Percentiles rank a stretch among this genome's conserved stretches.
These are phyloP conservation scores for Abelmoschus esculentus DNA, from an alignment of 345 rosid genomes.

Conservation along the genomic window DNA sequence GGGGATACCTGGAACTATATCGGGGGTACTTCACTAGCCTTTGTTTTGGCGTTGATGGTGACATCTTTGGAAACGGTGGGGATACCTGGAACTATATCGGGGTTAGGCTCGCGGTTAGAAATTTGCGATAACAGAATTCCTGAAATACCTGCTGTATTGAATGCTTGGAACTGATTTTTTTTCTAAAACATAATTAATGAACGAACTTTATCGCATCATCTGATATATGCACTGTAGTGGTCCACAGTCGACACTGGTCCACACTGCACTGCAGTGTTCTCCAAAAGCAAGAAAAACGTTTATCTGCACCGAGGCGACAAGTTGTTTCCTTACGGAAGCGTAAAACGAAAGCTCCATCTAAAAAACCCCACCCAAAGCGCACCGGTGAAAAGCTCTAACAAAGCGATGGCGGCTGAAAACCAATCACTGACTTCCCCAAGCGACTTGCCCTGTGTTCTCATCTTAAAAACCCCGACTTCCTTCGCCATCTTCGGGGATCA, in stretches of 20 bases:
- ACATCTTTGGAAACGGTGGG: conserved; percentile 20
- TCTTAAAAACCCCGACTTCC: conserved; percentile 8
- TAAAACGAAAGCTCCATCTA: no score
- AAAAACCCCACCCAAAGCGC: no score
- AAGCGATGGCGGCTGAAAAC: not conserved
- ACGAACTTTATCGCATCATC: no score
- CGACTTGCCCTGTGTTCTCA: conserved; percentile 17
- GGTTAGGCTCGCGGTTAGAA: not conserved
- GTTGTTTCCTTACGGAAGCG: no score
- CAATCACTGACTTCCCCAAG: not conserved
- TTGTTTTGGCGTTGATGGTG: conserved; percentile 4
- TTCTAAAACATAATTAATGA: no score
- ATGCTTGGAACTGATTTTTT: not conserved
- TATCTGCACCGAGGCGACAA: no score
- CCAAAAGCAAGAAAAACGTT: no score
- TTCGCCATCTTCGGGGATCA: conserved; percentile 3
- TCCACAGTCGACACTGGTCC: no score
- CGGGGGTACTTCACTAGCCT: no score
- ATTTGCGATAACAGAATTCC: not conserved
- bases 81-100: conserved; percentile 10
- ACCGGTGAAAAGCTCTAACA: not conserved
- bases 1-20: no score
- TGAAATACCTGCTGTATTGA: not conserved
- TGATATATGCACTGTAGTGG: no score
- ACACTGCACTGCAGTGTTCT: no score